These are phyloP conservation scores for Boehmeria nivea DNA, from an alignment of 306 rosid species.

Conservation along the genomic window DNA sequence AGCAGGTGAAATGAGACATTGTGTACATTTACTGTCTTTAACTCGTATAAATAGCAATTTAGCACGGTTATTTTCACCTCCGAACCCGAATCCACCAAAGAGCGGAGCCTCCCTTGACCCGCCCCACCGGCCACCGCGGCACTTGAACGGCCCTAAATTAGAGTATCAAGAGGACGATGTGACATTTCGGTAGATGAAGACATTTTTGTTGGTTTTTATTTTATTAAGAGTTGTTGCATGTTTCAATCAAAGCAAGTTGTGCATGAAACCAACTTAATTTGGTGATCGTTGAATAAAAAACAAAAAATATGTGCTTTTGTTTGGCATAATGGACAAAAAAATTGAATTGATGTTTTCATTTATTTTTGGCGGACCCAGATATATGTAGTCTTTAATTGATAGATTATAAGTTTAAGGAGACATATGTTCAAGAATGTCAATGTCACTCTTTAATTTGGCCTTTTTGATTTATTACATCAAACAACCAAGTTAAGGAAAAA, in stretches of 20 bases:
- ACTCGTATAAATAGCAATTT: too few species aligned
- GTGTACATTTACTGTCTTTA: too few species aligned
- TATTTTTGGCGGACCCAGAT: background rate
- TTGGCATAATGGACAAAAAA: background rate
- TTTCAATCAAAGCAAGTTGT: constrained; percentile 4
- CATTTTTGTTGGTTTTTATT: background rate
- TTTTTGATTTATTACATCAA: too few species aligned
- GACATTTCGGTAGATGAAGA: background rate
- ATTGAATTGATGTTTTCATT: too few species aligned
- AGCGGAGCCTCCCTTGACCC: too few species aligned
- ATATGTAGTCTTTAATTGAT: too few species aligned
- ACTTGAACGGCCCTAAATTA: too few species aligned
- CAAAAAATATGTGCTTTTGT: background rate
- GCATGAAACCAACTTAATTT: background rate
- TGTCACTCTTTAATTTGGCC: background rate
- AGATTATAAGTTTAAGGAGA: background rate
- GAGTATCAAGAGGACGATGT: background rate
- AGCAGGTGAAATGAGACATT: too few species aligned
- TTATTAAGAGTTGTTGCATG: background rate
- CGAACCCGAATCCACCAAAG: too few species aligned
- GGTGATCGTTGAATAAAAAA: constrained; percentile 1
- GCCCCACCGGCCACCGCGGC: too few species aligned
- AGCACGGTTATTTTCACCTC: too few species aligned
- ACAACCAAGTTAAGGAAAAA: too few species aligned
- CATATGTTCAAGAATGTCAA: background rate